Conservation (phyloP, 2,329 filamentous ascomycete genomes). For the Macrophomina tecta region DNA sequence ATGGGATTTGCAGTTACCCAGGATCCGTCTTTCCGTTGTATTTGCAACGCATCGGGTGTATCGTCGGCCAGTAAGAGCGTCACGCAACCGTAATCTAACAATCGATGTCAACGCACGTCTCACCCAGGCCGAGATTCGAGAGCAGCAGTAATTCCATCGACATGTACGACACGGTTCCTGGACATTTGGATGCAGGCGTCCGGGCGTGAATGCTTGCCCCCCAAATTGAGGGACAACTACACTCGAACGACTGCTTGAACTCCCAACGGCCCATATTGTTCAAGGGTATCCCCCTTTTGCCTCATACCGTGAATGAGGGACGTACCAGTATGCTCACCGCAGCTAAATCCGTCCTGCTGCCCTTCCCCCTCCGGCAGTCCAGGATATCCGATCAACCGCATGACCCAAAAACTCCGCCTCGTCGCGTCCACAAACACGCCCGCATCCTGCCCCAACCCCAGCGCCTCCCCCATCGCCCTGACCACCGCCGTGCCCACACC, state of each 20-base stretch:
- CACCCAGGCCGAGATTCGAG: too few species aligned
- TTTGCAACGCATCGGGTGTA: conserved; percentile 44
- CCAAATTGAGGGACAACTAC: too few species aligned
- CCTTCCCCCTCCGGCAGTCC: conserved; percentile 33
- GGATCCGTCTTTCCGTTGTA: conserved; percentile 28
- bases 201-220: too few species aligned
- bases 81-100: conserved; percentile 54
- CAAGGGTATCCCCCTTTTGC: too few species aligned
- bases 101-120: background rate
- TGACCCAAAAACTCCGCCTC: conserved; percentile 46
- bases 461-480: conserved; percentile 47
- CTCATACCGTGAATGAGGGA: too few species aligned
- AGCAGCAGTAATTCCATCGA: too few species aligned
- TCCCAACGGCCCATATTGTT: too few species aligned
- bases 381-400: conserved; percentile 50
- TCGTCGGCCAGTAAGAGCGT: conserved; percentile 54
- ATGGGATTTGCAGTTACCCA: conserved; percentile 56
- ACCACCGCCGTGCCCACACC: conserved; percentile 43
- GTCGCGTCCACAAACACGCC: conserved; percentile 43
- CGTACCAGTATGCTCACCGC: conserved; percentile 43
- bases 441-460: conserved; percentile 42
- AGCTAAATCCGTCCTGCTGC: conserved; percentile 41
- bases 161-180: too few species aligned
- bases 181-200: too few species aligned
- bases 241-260: too few species aligned